Evolutionary conservation across 2,329 filamentous ascomycete genomes (phyloP).

Genomic region (Hymenoscyphus scutula): DNA sequence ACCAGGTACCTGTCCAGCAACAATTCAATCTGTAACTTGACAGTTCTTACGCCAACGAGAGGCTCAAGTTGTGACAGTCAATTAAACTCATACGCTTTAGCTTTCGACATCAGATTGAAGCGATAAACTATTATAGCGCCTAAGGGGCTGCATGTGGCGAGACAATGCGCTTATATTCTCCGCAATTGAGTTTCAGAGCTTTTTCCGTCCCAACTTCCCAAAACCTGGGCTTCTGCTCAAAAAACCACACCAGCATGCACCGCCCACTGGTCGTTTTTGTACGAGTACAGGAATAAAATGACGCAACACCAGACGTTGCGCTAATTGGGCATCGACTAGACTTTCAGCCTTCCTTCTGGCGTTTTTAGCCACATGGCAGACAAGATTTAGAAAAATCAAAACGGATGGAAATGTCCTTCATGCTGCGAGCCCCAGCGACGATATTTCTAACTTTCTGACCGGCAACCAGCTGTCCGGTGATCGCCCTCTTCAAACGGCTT

Average conservation of each 20-base stretch:
- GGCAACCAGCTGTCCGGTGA: slow-evolving; percentile 18
- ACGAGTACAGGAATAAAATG: background rate
- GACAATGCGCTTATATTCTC: background rate
- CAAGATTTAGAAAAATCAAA: background rate
- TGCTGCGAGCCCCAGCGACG: background rate
- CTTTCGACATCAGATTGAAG: background rate
- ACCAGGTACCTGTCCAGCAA: background rate
- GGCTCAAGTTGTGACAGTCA: background rate
- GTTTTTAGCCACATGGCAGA: background rate
- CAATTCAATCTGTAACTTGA: background rate
- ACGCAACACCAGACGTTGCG: background rate
- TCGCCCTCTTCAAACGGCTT: slow-evolving; percentile 24
- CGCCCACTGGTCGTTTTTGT: background rate
- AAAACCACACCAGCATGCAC: background rate
- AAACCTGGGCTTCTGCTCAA: background rate
- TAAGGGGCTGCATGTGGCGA: background rate
- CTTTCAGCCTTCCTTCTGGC: background rate
- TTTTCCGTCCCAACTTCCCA: background rate
- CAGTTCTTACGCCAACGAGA: background rate
- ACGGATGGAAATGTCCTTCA: background rate
- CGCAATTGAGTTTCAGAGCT: slow-evolving; percentile 1
- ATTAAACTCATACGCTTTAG: background rate
- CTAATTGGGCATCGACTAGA: background rate
- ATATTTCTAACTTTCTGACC: background rate
- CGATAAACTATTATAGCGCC: background rate